Conservation (phyloP, 2,329 filamentous ascomycete genomes). For the Fusarium verticillioides region DNA sequence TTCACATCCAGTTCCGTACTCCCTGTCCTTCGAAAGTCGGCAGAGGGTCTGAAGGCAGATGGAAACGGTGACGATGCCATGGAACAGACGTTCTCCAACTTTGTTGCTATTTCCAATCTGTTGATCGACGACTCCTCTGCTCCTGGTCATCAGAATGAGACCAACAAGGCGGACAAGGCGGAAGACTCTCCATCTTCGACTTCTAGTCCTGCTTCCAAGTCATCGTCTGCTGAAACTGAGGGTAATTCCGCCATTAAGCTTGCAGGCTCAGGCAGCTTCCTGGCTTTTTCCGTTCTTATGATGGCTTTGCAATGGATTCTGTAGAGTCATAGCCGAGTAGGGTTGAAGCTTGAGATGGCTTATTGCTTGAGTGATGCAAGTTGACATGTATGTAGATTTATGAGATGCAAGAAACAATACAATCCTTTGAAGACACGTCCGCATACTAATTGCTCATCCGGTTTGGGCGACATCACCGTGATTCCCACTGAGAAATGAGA, state of each 20-base stretch:
- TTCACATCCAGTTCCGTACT: conserved; percentile 65
- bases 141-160: neutral
- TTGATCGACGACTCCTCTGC: neutral
- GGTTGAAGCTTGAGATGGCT: neutral
- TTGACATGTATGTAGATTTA: neutral
- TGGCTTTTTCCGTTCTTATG: neutral
- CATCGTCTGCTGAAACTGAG: neutral
- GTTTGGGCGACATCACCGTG: neutral
- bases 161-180: neutral
- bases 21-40: conserved; percentile 64
- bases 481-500: neutral
- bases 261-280: neutral
- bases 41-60: conserved; percentile 35
- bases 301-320: neutral
- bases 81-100: conserved; percentile 12
- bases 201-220: neutral
- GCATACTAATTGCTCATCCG: too few species aligned
- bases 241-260: neutral
- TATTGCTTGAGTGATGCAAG: neutral
- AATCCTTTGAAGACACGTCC: too few species aligned
- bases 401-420: neutral
- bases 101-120: conserved; percentile 9
- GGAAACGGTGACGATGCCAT: neutral
- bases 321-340: neutral
- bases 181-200: neutral